Evolutionary conservation across 495 filamentous ascomycete species (phyloP), one percentile per base, ranked within the genome.

Genomic region (Annulohypoxylon bovei): DNA sequence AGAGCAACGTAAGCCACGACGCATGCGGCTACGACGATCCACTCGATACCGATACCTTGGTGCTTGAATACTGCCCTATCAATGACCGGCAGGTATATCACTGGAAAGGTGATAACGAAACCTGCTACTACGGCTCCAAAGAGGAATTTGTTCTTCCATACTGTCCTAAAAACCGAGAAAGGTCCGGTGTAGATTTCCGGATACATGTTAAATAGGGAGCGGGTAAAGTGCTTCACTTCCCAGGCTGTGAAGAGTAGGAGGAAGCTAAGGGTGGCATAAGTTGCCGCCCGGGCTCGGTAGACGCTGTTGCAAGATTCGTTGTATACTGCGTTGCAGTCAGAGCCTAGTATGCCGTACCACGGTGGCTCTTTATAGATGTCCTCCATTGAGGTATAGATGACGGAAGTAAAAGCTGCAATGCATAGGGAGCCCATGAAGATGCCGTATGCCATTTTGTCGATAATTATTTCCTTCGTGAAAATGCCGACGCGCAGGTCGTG

Each of bases 281-380:
- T 89, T 1, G 91, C 89, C 5, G 91, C 90, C 9, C 91, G 87
- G 3, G 90, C 91, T 7, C 88, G 88, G 81, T 85, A 89, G 7
- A 88, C 84, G 7, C 75, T 71, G 30, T 79, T 79, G 72, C 87
- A 89, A 16, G 72, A 67, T 4, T 68, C 53, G n/a, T 75, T 75
- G 69, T 81, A 83, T 37, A 59, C 64, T 32, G 84, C 76, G 71
- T 89, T 89, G 74, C 87, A 88, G 61, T 81, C 77, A 22, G 42
- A 4, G 20, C 84, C 85, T 25, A 88, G 81, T 9, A 37, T 16
- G 1, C 57, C 52, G 14, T 57, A 53, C 30, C 8, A 11, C 14
- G 27, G 28, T 28, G 30, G 16, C 3, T 49, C n/a, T 0, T 18
- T 3, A 12, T 72, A 72, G 6, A 61, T 33, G 7, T 62, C 30